Conservation (phyloP, 2,329 filamentous ascomycete genomes). For the Aspergillus ochraceus region DNA sequence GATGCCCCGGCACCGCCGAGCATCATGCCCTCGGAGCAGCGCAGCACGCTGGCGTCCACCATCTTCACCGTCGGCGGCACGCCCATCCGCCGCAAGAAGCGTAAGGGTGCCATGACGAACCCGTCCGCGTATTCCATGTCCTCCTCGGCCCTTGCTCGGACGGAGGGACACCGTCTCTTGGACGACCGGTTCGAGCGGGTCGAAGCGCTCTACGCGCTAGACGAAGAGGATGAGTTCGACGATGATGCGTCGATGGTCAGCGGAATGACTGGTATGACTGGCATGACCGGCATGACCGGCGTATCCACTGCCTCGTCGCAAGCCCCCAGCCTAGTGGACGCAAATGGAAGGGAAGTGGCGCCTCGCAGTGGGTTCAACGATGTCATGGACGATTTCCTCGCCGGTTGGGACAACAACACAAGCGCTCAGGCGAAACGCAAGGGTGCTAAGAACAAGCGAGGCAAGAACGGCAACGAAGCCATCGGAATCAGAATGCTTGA, state of each 20-base stretch:
- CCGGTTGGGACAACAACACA: slow-evolving; percentile 53
- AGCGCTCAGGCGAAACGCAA: slow-evolving; percentile 44
- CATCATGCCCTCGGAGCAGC: slow-evolving; percentile 41
- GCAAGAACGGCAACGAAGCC: slow-evolving; percentile 78
- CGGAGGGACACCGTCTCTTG: slow-evolving; percentile 79
- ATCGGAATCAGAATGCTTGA: slow-evolving; percentile 86
- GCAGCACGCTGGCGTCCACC: slow-evolving; percentile 46
- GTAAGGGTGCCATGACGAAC: slow-evolving; percentile 88
- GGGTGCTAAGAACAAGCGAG: slow-evolving; percentile 54
- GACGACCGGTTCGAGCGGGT: slow-evolving; percentile 91
- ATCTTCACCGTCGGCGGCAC: slow-evolving; percentile 64
- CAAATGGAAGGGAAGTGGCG: slow-evolving; percentile 48
- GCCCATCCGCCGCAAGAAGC: slow-evolving; percentile 74
- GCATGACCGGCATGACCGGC: slow-evolving; percentile 61
- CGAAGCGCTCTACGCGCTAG: slow-evolving; percentile 74
- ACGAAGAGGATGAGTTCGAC: slow-evolving; percentile 56
- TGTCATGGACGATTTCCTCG: slow-evolving; percentile 92
- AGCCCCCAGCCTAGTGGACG: slow-evolving; percentile 55
- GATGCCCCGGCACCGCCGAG: slow-evolving; percentile 38
- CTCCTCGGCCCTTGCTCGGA: slow-evolving; percentile 81
- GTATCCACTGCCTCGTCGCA: slow-evolving; percentile 55
- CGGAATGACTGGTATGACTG: slow-evolving; percentile 54
- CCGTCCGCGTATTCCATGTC: slow-evolving; percentile 90
- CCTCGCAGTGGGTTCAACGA: slow-evolving; percentile 78
- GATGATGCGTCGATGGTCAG: slow-evolving; percentile 52